Base-by-base conservation (phyloP, 495 filamentous ascomycete species). In the Pyrenula massariospora region DNA sequence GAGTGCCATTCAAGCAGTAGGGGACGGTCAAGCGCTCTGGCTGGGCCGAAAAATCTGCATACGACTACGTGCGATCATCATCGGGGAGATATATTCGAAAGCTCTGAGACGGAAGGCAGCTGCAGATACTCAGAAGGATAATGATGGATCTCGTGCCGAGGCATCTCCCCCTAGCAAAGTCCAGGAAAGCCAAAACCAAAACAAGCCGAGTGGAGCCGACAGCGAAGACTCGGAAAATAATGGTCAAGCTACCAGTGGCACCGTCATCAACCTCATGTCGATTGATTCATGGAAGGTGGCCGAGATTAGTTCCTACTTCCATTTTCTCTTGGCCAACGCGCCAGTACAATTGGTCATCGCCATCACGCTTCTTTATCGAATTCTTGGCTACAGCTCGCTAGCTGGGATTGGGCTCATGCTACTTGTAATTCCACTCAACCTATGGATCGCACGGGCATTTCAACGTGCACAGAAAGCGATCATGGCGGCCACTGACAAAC, bases 241-340 rank as follows among this genome's bases (percentile, higher is more conserved):
- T 25, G 82, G 85, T 48, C 88, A 94, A 68, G 93, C 87, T 20
- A 96, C 95, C 60, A 76, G 91, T 56, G 94, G 94, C 57, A 93
- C 91, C 22, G 96, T 99, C 66, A 97, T 97, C 72, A 99, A 97
- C 66, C 70, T 99, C 60, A 99, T 99, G 94, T 84, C 94, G 10
- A 94, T 99, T 55, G 94, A 99, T 76, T 96, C 93, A 25, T 96
- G 96, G 80, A 99, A 99, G 71, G 87, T 97, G 53, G 88, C 88
- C 55, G 91, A 96, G 68, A 84, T 93, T 53, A 88, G 88, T 52
- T 87, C 91, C 0, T 99, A 96, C 64, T 70, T 96, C 50, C 91
- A 96, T 66, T 96, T 91, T 67, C 71, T 96, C 51, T 87, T 88
- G 77, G 90, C 88, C 0, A 84, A 84, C 60, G 87, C 90, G 8